Evolutionary conservation across 1,284 basidiomycete genomes (phyloP).

Genomic region (Rhodotorula mucilaginosa): DNA sequence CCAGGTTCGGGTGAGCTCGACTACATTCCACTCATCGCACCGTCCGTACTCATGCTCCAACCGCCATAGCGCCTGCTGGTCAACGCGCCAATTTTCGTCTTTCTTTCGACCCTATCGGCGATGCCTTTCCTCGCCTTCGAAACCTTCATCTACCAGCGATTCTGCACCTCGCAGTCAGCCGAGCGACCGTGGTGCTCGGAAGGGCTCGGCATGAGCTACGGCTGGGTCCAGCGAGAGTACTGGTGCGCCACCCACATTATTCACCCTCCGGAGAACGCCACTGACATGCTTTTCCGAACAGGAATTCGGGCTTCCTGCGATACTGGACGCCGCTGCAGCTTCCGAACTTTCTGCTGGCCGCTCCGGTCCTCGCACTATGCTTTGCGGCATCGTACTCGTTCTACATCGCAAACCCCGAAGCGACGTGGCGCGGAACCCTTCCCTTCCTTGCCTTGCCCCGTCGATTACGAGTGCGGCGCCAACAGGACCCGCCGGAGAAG

Average conservation of each 20-base stretch:
- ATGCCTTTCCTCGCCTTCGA: slow-evolving; percentile 73
- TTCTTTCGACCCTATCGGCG: slow-evolving; percentile 56
- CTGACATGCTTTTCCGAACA: slow-evolving; percentile 30
- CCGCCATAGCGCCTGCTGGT: not conserved
- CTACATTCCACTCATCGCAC: too few relatives aligned
- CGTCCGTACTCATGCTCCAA: not conserved
- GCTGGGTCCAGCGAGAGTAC: slow-evolving; percentile 78
- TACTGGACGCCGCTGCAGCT: slow-evolving; percentile 83
- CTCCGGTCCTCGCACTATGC: slow-evolving; percentile 56
- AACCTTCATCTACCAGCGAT: slow-evolving; percentile 60
- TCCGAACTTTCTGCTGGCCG: slow-evolving; percentile 81
- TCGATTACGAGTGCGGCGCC: not conserved
- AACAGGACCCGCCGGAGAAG: not conserved
- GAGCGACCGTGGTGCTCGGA: slow-evolving; percentile 64
- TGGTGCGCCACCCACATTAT: slow-evolving; percentile 55
- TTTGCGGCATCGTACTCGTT: slow-evolving; percentile 35
- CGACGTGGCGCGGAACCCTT: slow-evolving; percentile 18
- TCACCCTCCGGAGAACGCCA: too few relatives aligned
- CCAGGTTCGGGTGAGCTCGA: not conserved
- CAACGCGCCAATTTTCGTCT: slow-evolving; percentile 47
- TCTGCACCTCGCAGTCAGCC: slow-evolving; percentile 55
- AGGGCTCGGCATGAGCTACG: slow-evolving; percentile 68
- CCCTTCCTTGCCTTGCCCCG: not conserved
- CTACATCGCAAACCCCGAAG: slow-evolving; percentile 21
- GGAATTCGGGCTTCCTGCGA: slow-evolving; percentile 74